Percentiles rank a stretch among this genome's conserved stretches.
Evolutionary conservation across 805 yeast species (phyloP).

Genomic region (Candida multigemmis): DNA sequence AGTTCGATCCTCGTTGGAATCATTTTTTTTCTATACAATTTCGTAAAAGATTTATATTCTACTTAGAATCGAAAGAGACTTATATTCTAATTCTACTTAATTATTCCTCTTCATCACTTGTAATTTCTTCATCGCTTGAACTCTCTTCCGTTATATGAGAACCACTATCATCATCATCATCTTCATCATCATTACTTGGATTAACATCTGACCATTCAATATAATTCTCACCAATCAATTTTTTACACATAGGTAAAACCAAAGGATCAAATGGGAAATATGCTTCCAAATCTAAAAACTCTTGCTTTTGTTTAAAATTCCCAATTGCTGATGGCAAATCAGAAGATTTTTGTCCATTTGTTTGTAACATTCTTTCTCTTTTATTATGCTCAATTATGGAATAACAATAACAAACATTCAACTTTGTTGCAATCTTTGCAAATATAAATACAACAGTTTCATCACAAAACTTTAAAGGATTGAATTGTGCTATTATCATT

Average conservation of each 20-base stretch:
- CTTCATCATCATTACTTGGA: constrained; percentile 52
- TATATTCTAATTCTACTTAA: neutral
- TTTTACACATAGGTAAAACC: constrained; percentile 53
- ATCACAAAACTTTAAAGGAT: constrained; percentile 88
- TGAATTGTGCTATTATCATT: constrained; percentile 77
- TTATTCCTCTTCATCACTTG: constrained; percentile 13
- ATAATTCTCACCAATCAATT: constrained; percentile 39
- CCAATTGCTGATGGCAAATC: constrained; percentile 18
- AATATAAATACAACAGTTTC: constrained; percentile 90
- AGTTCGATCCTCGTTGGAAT: constrained; percentile 24
- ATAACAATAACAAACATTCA: constrained; percentile 87
- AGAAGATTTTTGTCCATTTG: constrained; percentile 15
- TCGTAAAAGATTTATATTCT: neutral
- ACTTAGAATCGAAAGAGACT: neutral
- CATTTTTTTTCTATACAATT: constrained; percentile 8
- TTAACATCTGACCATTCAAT: constrained; percentile 66
- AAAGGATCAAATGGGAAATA: constrained; percentile 96
- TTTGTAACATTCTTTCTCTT: constrained; percentile 50
- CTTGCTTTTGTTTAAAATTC: constrained; percentile 58
- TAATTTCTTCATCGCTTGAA: constrained; percentile 9
- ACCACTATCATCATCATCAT: constrained; percentile 32
- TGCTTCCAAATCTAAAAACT: constrained; percentile 83
- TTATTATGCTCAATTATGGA: constrained; percentile 88
- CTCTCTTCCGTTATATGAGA: constrained; percentile 14
- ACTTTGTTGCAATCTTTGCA: constrained; percentile 85